These are phyloP conservation scores for Rhodotorula kratochvilovae DNA, from an alignment of 768 basidiomycete genomes.

Conservation along the genomic window DNA sequence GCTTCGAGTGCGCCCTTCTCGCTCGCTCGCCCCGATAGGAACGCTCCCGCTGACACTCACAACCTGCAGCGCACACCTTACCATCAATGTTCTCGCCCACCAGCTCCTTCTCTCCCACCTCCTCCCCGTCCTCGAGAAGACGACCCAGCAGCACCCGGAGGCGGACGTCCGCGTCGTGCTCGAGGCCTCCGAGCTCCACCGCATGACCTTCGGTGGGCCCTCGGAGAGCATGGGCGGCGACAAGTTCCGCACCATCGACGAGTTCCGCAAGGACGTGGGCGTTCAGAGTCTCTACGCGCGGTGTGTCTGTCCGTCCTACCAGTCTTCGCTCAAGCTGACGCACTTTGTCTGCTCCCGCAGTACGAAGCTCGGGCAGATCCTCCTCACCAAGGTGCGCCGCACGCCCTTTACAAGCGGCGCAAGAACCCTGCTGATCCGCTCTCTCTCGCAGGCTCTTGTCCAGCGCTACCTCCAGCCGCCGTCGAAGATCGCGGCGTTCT, in stretches of 20 bases:
- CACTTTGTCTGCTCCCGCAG: not conserved
- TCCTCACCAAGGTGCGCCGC: not conserved
- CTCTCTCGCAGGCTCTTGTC: not conserved
- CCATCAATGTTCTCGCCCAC: conserved; percentile 30
- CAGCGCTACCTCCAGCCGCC: conserved; percentile 24
- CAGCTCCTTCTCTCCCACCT: conserved; percentile 30
- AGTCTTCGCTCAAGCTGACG: too few species aligned
- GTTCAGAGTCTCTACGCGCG: not conserved
- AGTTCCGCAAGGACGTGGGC: conserved; percentile 29
- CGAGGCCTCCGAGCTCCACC: conserved; percentile 26
- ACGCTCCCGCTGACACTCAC: not conserved
- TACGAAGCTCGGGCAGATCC: conserved; percentile 14
- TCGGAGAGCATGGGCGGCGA: conserved; percentile 6
- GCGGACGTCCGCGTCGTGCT: conserved; percentile 34
- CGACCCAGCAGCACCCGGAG: conserved; percentile 5
- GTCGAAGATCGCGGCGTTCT: conserved; percentile 7
- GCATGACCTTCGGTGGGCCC: conserved; percentile 22
- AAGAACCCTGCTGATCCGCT: too few species aligned
- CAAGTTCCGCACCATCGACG: conserved; percentile 19
- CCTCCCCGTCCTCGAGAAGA: conserved; percentile 32
- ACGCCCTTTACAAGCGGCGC: too few species aligned
- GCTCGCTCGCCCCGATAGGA: not conserved
- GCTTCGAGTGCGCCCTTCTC: conserved; percentile 28
- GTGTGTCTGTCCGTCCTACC: not conserved
- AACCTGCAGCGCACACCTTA: conserved; percentile 10